Evolutionary conservation across 2,329 filamentous ascomycete species (phyloP).

Genomic region (Exophiala sp.): DNA sequence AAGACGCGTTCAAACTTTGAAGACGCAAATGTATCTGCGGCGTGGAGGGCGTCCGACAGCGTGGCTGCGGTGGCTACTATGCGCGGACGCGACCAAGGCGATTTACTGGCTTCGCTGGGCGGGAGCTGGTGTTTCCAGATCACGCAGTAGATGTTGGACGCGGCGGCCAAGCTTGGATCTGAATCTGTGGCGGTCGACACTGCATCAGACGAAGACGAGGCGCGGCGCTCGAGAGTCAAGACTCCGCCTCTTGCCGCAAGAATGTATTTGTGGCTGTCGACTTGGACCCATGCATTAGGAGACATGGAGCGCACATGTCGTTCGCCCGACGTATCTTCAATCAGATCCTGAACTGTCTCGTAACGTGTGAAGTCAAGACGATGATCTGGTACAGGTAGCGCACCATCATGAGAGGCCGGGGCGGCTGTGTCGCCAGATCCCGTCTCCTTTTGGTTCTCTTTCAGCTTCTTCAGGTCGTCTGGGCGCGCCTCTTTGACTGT

Average conservation of each 20-base stretch:
- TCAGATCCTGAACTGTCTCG: conserved; percentile 81
- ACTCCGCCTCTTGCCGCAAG: conserved; percentile 62
- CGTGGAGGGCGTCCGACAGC: conserved; percentile 71
- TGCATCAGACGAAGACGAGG: conserved; percentile 1
- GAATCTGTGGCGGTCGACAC: not conserved
- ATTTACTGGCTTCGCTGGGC: conserved; percentile 31
- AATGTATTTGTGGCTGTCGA: conserved; percentile 64
- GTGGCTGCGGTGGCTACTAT: conserved; percentile 59
- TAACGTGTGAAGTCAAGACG: conserved; percentile 82
- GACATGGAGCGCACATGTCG: conserved; percentile 71
- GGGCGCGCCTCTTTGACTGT: conserved; percentile 63
- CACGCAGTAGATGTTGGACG: conserved; percentile 13
- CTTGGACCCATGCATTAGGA: conserved; percentile 72
- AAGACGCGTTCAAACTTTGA: conserved; percentile 61
- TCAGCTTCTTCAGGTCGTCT: conserved; percentile 53
- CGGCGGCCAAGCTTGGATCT: not conserved
- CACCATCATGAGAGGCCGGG: not conserved
- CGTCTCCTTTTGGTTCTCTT: conserved; percentile 30
- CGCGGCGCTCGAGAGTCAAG: conserved; percentile 43
- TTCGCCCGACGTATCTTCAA: conserved; percentile 74
- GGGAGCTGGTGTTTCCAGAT: conserved; percentile 27
- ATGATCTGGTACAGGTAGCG: conserved; percentile 32
- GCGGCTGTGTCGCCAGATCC: conserved; percentile 3
- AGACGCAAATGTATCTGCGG: conserved; percentile 72
- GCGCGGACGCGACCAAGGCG: conserved; percentile 63